Percentiles rank a stretch among this genome's conserved stretches.
These are phyloP conservation scores for Panicum miliaceum DNA, from an alignment of 176 grass and related monocot species.

Conservation along the genomic window DNA sequence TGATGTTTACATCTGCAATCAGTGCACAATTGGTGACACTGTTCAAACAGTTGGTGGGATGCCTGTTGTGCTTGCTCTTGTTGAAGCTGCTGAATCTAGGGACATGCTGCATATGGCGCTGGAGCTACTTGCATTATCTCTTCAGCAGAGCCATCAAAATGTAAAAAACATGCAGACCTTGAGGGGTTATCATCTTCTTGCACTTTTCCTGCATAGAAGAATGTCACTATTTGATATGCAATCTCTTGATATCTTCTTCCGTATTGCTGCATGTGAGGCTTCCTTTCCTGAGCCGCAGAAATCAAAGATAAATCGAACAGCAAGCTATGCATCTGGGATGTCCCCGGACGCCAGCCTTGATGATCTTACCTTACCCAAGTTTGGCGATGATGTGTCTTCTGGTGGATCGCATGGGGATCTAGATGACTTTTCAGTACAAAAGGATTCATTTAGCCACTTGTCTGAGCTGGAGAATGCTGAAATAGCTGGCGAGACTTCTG, in stretches of 20 bases:
- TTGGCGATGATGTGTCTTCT: slow-evolving; percentile 84
- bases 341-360: slow-evolving; percentile 77
- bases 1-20: slow-evolving; percentile 94
- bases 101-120: slow-evolving; percentile 97
- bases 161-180: slow-evolving; percentile 92
- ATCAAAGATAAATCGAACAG: slow-evolving; percentile 66
- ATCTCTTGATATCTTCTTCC: slow-evolving; percentile 97
- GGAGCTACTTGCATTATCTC: slow-evolving; percentile 87
- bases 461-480: slow-evolving; percentile 95
- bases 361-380: slow-evolving; percentile 86
- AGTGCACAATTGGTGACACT: slow-evolving; percentile 91
- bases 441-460: slow-evolving; percentile 95
- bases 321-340: slow-evolving; percentile 69
- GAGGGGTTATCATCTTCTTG: slow-evolving; percentile 93
- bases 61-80: slow-evolving; percentile 90
- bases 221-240: slow-evolving; percentile 99
- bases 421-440: slow-evolving; percentile 77
- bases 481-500: slow-evolving; percentile 75
- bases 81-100: slow-evolving; percentile 89
- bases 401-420: slow-evolving; percentile 89
- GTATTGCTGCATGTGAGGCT: slow-evolving; percentile 98
- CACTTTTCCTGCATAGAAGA: slow-evolving; percentile 84
- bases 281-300: slow-evolving; percentile 92
- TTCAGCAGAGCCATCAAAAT: slow-evolving; percentile 92
- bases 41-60: slow-evolving; percentile 94